Evolutionary conservation across 108 stramenopile genomes (phyloP).

Genomic region (Bacterosira constricta): DNA sequence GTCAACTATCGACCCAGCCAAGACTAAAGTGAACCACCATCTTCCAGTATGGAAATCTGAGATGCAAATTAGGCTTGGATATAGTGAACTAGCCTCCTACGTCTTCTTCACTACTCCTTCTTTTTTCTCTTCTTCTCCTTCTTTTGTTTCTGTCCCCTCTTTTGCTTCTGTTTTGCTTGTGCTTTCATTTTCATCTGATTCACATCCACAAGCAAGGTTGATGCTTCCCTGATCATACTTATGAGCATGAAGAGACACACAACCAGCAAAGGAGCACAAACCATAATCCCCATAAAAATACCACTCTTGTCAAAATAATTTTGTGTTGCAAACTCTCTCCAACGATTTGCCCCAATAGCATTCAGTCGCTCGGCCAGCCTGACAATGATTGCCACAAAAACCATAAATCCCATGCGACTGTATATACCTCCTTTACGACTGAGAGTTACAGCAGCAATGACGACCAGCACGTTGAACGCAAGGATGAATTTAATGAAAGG

Average conservation of each 20-base stretch:
- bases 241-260: slow-evolving; percentile 78
- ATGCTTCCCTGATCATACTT: slow-evolving; percentile 72
- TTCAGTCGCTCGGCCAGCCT: slow-evolving; percentile 78
- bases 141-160: slow-evolving; percentile 22
- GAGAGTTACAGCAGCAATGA: slow-evolving; percentile 51
- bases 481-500: slow-evolving; percentile 70
- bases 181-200: slow-evolving; percentile 62
- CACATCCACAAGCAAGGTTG: slow-evolving; percentile 69
- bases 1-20: no score
- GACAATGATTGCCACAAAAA: slow-evolving; percentile 67
- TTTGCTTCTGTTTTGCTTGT: slow-evolving; percentile 46
- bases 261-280: slow-evolving; percentile 79
- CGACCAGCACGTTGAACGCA: slow-evolving; percentile 65
- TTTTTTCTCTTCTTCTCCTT: slow-evolving; percentile 35
- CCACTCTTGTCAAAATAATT: slow-evolving; percentile 91
- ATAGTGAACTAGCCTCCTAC: no score
- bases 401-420: slow-evolving; percentile 61
- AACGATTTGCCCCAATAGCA: slow-evolving; percentile 51
- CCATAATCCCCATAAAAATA: slow-evolving; percentile 82
- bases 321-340: slow-evolving; percentile 84
- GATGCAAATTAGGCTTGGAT: no score
- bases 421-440: slow-evolving; percentile 51
- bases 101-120: slow-evolving; percentile 35
- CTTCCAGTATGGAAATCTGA: no score
- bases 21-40: no score